These are phyloP conservation scores for Debaryomyces maramus DNA, from an alignment of 805 yeast species.

Conservation along the genomic window DNA sequence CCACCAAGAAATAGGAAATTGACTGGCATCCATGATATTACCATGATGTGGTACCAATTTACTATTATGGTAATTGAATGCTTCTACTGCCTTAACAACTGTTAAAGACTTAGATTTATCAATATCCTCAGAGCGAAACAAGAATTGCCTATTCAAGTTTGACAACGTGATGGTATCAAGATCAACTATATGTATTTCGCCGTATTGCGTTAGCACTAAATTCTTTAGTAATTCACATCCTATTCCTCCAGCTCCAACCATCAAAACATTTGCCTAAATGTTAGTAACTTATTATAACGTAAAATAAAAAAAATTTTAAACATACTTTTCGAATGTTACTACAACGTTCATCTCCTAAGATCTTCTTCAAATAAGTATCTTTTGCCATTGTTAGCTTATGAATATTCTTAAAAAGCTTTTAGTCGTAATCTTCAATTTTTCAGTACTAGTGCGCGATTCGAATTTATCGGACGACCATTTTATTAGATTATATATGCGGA, in stretches of 20 bases:
- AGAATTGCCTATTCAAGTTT: conserved; percentile 88
- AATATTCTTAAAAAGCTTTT: background rate
- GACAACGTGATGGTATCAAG: conserved; percentile 92
- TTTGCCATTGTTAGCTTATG: conserved; percentile 27
- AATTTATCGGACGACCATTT: no score
- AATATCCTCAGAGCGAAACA: conserved; percentile 86
- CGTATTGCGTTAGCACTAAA: conserved; percentile 73
- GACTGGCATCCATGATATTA: conserved; percentile 74
- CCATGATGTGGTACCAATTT: conserved; percentile 79
- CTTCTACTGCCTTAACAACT: conserved; percentile 77
- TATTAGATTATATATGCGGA: no score
- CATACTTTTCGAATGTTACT: conserved; percentile 21
- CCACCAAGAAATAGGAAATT: conserved; percentile 75
- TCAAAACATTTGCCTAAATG: conserved; percentile 53
- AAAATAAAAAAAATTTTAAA: background rate
- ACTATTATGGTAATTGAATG: conserved; percentile 61
- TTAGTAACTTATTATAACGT: background rate
- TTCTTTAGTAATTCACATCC: conserved; percentile 91
- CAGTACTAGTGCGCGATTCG: no score
- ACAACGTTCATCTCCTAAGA: conserved; percentile 43
- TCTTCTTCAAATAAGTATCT: conserved; percentile 42
- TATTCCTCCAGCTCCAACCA: conserved; percentile 97
- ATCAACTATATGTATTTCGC: conserved; percentile 90
- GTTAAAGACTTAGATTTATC: conserved; percentile 84
- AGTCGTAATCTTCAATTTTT: background rate